These are phyloP conservation scores for Anethum foeniculum DNA, from an alignment of 140 eudicot species.

Conservation along the genomic window DNA sequence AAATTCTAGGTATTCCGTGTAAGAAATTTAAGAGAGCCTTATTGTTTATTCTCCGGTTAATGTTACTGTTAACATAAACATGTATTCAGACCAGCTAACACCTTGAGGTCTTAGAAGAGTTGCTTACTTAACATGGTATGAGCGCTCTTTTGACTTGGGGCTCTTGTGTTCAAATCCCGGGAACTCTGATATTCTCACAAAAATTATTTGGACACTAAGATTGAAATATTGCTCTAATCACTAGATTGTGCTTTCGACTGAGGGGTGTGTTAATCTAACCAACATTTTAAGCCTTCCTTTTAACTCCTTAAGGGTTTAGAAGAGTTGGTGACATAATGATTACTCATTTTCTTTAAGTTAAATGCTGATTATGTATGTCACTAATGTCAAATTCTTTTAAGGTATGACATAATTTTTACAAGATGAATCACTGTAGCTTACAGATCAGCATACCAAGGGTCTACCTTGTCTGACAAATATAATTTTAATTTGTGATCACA, in stretches of 20 bases:
- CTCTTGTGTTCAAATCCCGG: neutral
- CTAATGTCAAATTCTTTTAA: neutral
- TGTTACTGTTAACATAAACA: neutral
- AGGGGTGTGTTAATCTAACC: neutral
- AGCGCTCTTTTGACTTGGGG: neutral
- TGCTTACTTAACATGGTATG: neutral
- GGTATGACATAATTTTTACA: neutral
- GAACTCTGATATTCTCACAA: neutral
- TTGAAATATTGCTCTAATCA: neutral
- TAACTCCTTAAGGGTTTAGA: neutral
- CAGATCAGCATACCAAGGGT: neutral
- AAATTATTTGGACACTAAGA: neutral
- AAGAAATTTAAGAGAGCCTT: neutral
- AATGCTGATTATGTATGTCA: neutral
- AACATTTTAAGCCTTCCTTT: neutral
- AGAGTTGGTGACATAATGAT: neutral
- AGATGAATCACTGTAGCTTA: neutral
- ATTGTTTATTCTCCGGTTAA: neutral
- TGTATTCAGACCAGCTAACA: neutral
- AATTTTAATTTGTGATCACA: neutral
- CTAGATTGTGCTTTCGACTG: neutral
- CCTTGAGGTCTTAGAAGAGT: neutral
- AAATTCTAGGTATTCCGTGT: constrained; percentile 64
- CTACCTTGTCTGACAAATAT: neutral
- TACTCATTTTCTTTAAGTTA: neutral